phyloP scores from a whole-genome alignment of 2,329 filamentous ascomycete species.

The Stagonosporopsis tanaceti region DNA sequence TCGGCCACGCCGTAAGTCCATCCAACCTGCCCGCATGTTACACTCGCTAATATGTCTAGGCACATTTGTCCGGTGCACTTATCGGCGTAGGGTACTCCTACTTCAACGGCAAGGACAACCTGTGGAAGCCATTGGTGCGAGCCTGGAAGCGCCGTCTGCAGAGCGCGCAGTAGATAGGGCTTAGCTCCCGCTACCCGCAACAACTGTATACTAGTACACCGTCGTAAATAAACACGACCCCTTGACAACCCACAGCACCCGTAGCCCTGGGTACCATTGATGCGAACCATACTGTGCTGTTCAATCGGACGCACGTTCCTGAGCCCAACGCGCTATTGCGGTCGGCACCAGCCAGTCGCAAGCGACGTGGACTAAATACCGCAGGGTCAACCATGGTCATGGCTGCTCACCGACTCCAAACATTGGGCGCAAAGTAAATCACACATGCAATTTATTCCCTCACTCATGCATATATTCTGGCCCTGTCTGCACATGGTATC shows the following conservation, averaged over 20 bases:
- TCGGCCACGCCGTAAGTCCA: constrained; percentile 46
- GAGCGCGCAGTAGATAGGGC: constrained; percentile 9
- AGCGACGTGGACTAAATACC: constrained; percentile 17
- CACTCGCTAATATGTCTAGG: constrained; percentile 34
- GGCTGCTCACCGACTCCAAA: constrained; percentile 14
- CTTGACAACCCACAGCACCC: neutral
- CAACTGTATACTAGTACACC: constrained; percentile 6
- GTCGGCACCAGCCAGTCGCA: constrained; percentile 4
- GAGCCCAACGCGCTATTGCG: neutral
- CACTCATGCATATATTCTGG: neutral
- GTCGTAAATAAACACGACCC: constrained; percentile 3
- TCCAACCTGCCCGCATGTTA: neutral
- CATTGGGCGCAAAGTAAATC: constrained; percentile 3
- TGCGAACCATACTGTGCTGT: constrained; percentile 1
- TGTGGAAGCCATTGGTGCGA: constrained; percentile 46
- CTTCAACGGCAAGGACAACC: constrained; percentile 42
- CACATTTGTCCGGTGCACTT: constrained; percentile 42
- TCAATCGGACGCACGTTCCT: constrained; percentile 7
- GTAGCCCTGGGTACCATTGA: neutral
- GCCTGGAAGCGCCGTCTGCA: constrained; percentile 39
- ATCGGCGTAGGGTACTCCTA: constrained; percentile 44
- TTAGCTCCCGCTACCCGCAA: neutral
- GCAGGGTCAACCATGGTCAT: constrained; percentile 20
- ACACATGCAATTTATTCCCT: neutral
- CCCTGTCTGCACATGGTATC: neutral